These are phyloP conservation scores for Didymella arachidicola DNA, from an alignment of 2,329 filamentous ascomycete species.

Conservation along the genomic window DNA sequence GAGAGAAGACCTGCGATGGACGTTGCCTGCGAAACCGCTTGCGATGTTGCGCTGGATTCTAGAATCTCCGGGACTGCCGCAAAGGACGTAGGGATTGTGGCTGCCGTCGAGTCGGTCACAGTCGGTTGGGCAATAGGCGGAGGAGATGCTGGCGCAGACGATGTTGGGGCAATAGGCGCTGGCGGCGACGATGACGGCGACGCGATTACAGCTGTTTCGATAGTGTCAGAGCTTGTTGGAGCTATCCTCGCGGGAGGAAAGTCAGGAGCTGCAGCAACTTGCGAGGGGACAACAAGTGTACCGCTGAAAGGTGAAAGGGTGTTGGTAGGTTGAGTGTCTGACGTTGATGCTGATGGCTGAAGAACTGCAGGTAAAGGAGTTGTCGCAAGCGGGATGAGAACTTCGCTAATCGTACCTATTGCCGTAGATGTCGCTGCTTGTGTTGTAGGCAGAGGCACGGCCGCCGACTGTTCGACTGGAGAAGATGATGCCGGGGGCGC, in stretches of 20 bases:
- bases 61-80: constrained; percentile 25
- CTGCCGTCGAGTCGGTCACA: constrained; percentile 7
- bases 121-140: constrained; percentile 16
- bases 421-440: constrained; percentile 40
- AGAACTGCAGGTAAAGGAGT: constrained; percentile 33
- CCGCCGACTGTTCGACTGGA: constrained; percentile 25
- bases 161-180: background rate
- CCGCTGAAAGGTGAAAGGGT: constrained; percentile 19
- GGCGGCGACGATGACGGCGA: constrained; percentile 1
- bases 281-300: constrained; percentile 22
- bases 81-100: constrained; percentile 18
- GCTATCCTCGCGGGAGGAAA: constrained; percentile 24
- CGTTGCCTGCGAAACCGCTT: constrained; percentile 20
- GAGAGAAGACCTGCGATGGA: constrained; percentile 25
- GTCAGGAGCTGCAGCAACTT: constrained; percentile 15
- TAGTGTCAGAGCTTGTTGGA: constrained; percentile 44
- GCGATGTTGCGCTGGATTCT: constrained; percentile 22
- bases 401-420: constrained; percentile 46
- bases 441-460: constrained; percentile 30
- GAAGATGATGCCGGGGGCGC: constrained; percentile 27
- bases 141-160: constrained; percentile 1
- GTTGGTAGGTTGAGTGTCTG: constrained; percentile 18
- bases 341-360: constrained; percentile 28
- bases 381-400: constrained; percentile 37
- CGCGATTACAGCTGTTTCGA: constrained; percentile 31